Evolutionary conservation across 768 basidiomycete genomes (phyloP), one percentile per base, ranked within the genome.

Genomic region (Infundibulicybe gibba): DNA sequence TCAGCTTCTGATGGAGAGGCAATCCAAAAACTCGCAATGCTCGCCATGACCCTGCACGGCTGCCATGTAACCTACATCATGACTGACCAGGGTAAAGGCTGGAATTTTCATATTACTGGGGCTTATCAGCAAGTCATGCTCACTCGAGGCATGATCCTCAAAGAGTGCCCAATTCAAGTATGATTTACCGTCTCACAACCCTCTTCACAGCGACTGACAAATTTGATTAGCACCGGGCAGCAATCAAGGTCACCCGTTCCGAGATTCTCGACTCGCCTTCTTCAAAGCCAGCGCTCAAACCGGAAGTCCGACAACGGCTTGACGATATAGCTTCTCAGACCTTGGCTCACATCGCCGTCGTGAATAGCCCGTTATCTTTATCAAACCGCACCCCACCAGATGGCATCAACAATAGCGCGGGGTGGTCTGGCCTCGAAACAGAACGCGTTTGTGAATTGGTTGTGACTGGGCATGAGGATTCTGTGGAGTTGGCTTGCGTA

Each of bases 271-370:
- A 97, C 65, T 83, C 84, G 43, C 83, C 83, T 45, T 77, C 84
- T 53, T 83, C 83, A 35, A 83, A 87, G 67, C 90, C 89, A 5
- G 64, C 81, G 5, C 77, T 95, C 58, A 94, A 94, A 64, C 71
- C 81, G 0, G 85, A 90, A 53, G 89, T 94, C 32, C 80, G 87
- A 44, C 80, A 81, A 43, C 81, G 85, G 46, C 79, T 97, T n/a
- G 93, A 97, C 64, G 91, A 95, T 60, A 90, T 97, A 60, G 94
- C 94, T 21, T 83, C 86, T 2, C 87, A 91, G 60, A 94, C 92
- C n/a, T 73, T 82, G 50, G 92, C 94, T 8, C 90, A 94, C 63
- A 92, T 97, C 60, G 87, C 93, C 19, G 93, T 97, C 54, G 87
- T 95, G 59, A 94, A 95, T 56, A 86, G 88, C 47, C 84, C 86